Base-by-base conservation (phyloP, 2,329 filamentous ascomycete genomes). In the Acarospora socialis region DNA sequence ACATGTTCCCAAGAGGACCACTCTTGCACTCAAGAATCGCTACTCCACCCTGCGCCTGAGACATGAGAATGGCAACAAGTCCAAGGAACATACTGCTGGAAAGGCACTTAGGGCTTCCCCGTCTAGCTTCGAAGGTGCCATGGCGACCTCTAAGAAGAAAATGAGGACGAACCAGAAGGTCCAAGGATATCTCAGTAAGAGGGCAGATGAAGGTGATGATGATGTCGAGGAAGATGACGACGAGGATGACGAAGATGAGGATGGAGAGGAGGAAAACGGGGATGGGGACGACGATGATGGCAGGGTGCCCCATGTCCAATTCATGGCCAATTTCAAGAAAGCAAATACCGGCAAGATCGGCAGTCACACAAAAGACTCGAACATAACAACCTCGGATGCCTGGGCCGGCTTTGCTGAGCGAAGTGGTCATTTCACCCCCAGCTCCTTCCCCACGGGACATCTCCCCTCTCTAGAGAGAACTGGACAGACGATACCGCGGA, bases 21-120 rank as follows among this genome's bases (percentile, higher is more conserved):
- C 30, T 9, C 30, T 36, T 18, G 28, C 30, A 12, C 29, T 34
- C 8, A 36, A 33, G 13, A 36, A 36, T 21, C 34, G 34, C 5
- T 36, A 26, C 21, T 34, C 30, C 13, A 24, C 29, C 10, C 28
- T 36, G 16, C 29, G 34, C 14, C 28, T 22, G 10, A 22, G 10
- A 12, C 21, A 22, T 12, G 10, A 22, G 21, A 22, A 22, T 12
- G 8, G 8, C 8, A 12, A 8, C 12, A 30, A 30, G 14, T 22
- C 21, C 21, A 22, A 22, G 10, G 8, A 12, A 12, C 21, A 8
- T 8, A 8, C 8, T 22, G 21, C 21, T 22, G 21, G 10, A 8
- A 22, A 12, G 8, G 8, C 21, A 8, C 21, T 8, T 22, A 8
- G 8, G 8, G 21, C 8, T 12, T 8, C 8, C 12, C 8, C 8